Conservation (phyloP, 176 grass and related monocot species). For the Oryza rufipogon region DNA sequence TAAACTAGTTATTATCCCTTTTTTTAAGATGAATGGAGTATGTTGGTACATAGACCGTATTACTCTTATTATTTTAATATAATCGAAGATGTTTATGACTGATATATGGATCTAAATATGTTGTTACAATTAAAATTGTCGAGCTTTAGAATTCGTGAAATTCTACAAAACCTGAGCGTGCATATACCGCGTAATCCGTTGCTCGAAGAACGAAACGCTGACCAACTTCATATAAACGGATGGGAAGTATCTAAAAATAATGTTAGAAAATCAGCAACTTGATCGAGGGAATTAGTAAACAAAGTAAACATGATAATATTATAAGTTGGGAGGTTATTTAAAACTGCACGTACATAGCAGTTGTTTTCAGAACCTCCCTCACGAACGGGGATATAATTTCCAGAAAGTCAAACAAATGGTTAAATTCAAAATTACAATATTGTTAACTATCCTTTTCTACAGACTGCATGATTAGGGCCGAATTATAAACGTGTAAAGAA, state of each 20-base stretch:
- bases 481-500: neutral
- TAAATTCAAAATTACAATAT: neutral
- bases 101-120: neutral
- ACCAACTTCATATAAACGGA: neutral
- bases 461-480: slow-evolving; percentile 10
- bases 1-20: too few relatives aligned
- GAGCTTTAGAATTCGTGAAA: neutral
- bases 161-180: neutral
- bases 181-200: neutral
- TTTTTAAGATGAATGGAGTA: too few relatives aligned
- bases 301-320: neutral
- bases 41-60: neutral
- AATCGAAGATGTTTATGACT: too few relatives aligned
- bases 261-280: neutral
- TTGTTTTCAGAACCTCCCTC: neutral
- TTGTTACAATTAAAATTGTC: neutral
- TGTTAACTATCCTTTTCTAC: neutral
- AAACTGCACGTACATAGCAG: neutral
- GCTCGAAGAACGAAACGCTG: neutral
- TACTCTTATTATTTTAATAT: neutral
- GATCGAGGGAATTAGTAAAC: neutral
- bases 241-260: neutral
- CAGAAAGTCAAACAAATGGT: neutral
- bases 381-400: neutral
- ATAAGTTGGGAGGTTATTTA: neutral